These are phyloP conservation scores for Candida sp. DNA, from an alignment of 1,139 yeast species.

Conservation along the genomic window DNA sequence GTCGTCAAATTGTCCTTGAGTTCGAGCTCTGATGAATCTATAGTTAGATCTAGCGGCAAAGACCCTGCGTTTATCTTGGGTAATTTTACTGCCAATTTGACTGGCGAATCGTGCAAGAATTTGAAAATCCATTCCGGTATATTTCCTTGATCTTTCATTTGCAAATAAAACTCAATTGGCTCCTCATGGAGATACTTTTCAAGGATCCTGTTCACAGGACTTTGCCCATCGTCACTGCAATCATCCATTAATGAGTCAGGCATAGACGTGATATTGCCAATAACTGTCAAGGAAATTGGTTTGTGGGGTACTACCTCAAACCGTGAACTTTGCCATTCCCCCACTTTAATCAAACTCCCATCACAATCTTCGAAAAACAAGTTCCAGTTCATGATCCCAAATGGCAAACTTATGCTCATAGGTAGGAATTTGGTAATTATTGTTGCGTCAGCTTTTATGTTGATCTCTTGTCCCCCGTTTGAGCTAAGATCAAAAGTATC, in stretches of 20 bases:
- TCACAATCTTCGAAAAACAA: conserved; percentile 30
- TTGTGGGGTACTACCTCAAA: conserved; percentile 20
- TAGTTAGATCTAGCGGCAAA: conserved; percentile 1
- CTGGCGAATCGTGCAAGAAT: conserved; percentile 14
- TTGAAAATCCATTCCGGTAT: conserved; percentile 32
- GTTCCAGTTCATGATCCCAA: conserved; percentile 30
- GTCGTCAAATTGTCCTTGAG: conserved; percentile 17
- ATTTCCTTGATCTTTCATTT: conserved; percentile 21
- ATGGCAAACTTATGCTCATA: conserved; percentile 21
- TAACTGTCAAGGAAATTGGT: conserved; percentile 15
- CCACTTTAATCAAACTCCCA: conserved; percentile 21
- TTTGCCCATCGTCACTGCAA: conserved; percentile 22
- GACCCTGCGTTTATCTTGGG: conserved; percentile 9
- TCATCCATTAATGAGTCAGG: conserved; percentile 21
- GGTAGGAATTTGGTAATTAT: background rate
- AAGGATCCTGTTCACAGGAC: conserved; percentile 27
- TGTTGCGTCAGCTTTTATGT: conserved; percentile 1
- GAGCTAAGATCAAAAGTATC: conserved; percentile 10
- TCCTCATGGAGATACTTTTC: conserved; percentile 23
- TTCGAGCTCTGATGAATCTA: conserved; percentile 14
- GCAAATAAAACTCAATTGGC: conserved; percentile 22
- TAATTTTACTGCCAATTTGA: conserved; percentile 11
- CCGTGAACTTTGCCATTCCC: conserved; percentile 25
- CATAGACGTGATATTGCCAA: conserved; percentile 18
- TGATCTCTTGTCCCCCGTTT: conserved; percentile 1